Evolutionary conservation across 2,329 filamentous ascomycete genomes (phyloP).

Genomic region (Byssoonygena ceratinophila): DNA sequence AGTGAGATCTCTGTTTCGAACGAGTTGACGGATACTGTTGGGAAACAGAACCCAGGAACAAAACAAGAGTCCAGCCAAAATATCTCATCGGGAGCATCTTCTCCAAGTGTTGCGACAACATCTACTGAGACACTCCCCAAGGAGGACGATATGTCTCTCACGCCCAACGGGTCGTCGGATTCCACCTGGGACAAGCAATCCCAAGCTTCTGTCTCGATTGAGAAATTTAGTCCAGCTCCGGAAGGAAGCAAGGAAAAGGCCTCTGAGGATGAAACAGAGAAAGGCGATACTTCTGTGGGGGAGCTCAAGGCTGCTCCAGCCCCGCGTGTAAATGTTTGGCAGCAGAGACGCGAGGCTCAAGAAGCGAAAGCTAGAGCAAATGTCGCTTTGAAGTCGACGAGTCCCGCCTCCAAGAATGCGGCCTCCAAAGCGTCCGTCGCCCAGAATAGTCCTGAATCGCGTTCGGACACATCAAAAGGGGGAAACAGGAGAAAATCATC

Average conservation of each 20-base stretch:
- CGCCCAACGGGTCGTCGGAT: slow-evolving; percentile 48
- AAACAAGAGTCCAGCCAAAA: slow-evolving; percentile 19
- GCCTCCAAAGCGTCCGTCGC: slow-evolving; percentile 20
- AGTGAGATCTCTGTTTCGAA: slow-evolving; percentile 10
- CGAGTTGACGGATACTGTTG: neutral
- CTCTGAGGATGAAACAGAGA: slow-evolving; percentile 48
- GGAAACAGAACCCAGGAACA: neutral
- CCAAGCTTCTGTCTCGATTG: slow-evolving; percentile 53
- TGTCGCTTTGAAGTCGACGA: slow-evolving; percentile 24
- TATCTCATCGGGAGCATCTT: slow-evolving; percentile 36
- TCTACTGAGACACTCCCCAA: slow-evolving; percentile 46
- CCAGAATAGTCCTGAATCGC: slow-evolving; percentile 25
- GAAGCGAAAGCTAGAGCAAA: slow-evolving; percentile 41
- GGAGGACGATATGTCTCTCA: slow-evolving; percentile 51
- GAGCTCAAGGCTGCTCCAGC: slow-evolving; percentile 70
- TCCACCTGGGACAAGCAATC: slow-evolving; percentile 57
- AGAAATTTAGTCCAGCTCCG: slow-evolving; percentile 37
- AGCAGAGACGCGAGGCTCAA: slow-evolving; percentile 60
- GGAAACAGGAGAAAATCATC: slow-evolving; percentile 32
- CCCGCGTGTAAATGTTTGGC: slow-evolving; percentile 81
- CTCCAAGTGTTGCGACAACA: slow-evolving; percentile 46
- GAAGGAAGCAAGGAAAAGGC: slow-evolving; percentile 44
- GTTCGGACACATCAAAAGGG: slow-evolving; percentile 33
- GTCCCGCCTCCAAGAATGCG: slow-evolving; percentile 22
- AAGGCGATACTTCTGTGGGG: slow-evolving; percentile 46